A percentile compares a stretch with the other conserved stretches of the same genome.
These are phyloP conservation scores for Termitomyces bulborhizus DNA, from an alignment of 768 basidiomycete genomes.

Conservation along the genomic window DNA sequence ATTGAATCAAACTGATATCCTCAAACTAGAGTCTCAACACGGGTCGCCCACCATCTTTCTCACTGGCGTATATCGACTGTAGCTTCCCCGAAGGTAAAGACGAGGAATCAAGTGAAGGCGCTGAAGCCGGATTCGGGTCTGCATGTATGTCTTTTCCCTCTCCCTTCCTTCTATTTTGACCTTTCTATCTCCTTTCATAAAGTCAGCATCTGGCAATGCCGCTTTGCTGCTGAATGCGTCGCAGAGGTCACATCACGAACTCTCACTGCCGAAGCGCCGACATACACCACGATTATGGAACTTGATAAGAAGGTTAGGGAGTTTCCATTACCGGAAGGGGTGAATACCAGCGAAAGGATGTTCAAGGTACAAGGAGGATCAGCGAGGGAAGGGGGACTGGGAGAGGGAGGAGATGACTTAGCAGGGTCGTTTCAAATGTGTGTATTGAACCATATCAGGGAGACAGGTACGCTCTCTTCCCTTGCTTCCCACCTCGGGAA, in stretches of 20 bases:
- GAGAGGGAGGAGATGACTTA: slow-evolving; percentile 20
- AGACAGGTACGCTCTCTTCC: slow-evolving; percentile 30
- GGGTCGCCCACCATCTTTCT: slow-evolving; percentile 66
- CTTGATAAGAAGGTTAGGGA: slow-evolving; percentile 65
- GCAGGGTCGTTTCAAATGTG: slow-evolving; percentile 37
- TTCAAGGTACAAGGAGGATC: background rate
- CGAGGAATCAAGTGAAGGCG: slow-evolving; percentile 12
- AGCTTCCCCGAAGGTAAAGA: slow-evolving; percentile 42
- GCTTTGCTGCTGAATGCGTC: slow-evolving; percentile 61
- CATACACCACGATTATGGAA: slow-evolving; percentile 59
- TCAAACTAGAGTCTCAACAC: slow-evolving; percentile 57
- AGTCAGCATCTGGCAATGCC: slow-evolving; percentile 60
- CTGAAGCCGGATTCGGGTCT: slow-evolving; percentile 23
- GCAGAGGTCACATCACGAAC: slow-evolving; percentile 58
- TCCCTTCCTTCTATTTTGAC: background rate
- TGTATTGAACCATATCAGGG: slow-evolving; percentile 42
- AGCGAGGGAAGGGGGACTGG: background rate
- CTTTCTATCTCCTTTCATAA: background rate
- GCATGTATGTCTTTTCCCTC: slow-evolving; percentile 22
- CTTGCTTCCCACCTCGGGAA: background rate
- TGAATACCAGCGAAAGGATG: background rate
- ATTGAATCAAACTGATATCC: background rate
- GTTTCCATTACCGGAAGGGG: slow-evolving; percentile 26
- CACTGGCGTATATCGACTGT: slow-evolving; percentile 62
- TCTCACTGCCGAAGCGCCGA: slow-evolving; percentile 57